Base-by-base conservation (phyloP, 2,329 filamentous ascomycete species). In the Microdochium nivale region DNA sequence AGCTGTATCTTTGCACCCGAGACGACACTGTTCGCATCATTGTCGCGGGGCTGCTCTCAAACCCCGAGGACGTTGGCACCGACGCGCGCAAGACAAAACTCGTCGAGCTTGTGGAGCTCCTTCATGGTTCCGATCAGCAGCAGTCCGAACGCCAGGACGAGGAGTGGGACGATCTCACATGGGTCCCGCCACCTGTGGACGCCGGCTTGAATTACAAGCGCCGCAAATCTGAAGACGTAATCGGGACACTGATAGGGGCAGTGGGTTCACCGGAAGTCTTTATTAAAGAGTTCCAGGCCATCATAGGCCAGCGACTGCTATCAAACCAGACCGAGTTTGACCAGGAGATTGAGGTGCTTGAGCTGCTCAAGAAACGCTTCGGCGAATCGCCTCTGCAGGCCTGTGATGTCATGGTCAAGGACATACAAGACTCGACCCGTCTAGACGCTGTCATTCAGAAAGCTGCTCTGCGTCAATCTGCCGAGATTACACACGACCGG, bases 401-500 rank as follows among this genome's bases (percentile, higher is more conserved):
- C 48, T 96, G 91, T 67, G 92, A 99, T 64, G 94, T 99, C 61
- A 99, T 99, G 94, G 80, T 99, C 52, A 88, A 87, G 56, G 94
- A 99, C 65, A 87, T 97, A 33, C 80, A 87, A 57, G 91, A 96
- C 62, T 95, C 90, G 1, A 78, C 79, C 54, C 79, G 81, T 43
- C 81, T 95, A 53, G 88, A 96, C 63, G 71, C 75, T 8, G 73
- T 78, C 13, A 82, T 96, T 47, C 75, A 82, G 43, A 77, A 75
- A 52, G 73, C 60, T 50, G 55, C 59, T 46, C 52, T 60, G 44
- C 60, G 56, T 49, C 58, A 59, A 21, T 58, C 56, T 47, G 55
- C 60, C 8, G 60, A 59, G 49, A 53, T 58, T 21, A 51, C 61
- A 49, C 49, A 64, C 25, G 64, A 66, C 32, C 68, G 65, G 52